Evolutionary conservation across 768 basidiomycete species (phyloP).

Genomic region (Suillus tomentosus): DNA sequence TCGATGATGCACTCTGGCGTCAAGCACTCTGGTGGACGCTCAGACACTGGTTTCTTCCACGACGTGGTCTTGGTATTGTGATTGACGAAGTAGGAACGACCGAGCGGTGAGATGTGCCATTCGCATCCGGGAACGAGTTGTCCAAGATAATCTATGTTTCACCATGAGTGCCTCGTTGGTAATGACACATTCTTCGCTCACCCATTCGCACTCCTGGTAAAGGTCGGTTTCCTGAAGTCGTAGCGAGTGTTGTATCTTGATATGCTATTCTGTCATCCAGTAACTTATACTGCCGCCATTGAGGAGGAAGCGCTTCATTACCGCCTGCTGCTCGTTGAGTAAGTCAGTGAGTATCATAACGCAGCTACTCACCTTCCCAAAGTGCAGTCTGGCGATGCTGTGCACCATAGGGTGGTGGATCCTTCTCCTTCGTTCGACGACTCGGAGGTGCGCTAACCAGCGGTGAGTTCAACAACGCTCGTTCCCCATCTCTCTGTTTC

Average conservation of each 20-base stretch:
- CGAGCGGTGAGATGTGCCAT: not conserved
- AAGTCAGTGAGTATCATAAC: not conserved
- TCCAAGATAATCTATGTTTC: too few relatives aligned
- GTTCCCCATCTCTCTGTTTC: not conserved
- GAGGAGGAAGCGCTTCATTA: not conserved
- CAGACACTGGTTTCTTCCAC: not conserved
- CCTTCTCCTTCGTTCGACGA: not conserved
- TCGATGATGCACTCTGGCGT: not conserved
- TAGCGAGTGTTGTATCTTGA: too few relatives aligned
- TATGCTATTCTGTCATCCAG: too few relatives aligned
- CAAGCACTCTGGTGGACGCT: conserved; percentile 1
- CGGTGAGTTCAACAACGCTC: not conserved
- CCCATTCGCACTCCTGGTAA: too few relatives aligned
- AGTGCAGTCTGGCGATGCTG: not conserved
- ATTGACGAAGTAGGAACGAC: not conserved
- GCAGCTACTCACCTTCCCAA: conserved; percentile 1
- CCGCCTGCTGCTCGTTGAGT: not conserved
- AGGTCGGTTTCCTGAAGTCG: too few relatives aligned
- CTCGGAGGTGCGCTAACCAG: not conserved
- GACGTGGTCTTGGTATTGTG: not conserved
- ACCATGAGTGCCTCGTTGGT: too few relatives aligned
- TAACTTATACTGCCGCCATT: too few relatives aligned
- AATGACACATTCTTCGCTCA: too few relatives aligned
- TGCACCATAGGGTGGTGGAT: not conserved
- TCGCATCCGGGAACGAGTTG: too few relatives aligned